Evolutionary conservation across 805 yeast species (phyloP).

Genomic region (Zygosaccharomyces gambellarensis): DNA sequence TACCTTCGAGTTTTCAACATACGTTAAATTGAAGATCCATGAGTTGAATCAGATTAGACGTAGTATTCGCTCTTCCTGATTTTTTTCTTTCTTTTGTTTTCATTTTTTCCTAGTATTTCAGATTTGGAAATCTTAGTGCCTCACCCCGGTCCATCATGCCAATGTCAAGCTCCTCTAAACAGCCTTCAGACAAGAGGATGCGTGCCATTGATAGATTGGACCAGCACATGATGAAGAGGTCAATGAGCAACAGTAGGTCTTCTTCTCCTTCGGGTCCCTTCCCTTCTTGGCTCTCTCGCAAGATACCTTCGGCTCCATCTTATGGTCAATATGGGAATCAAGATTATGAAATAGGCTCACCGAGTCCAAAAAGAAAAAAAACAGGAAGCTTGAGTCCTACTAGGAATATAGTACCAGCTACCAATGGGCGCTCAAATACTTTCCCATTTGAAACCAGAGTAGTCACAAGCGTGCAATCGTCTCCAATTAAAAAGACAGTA

Average conservation of each 20-base stretch:
- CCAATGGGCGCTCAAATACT: neutral
- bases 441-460: neutral
- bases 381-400: conserved; percentile 8
- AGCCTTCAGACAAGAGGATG: conserved; percentile 9
- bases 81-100: neutral
- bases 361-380: conserved; percentile 25
- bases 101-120: neutral
- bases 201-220: conserved; percentile 28
- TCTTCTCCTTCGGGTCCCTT: conserved; percentile 7
- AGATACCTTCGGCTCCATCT: conserved; percentile 9
- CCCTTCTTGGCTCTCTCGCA: conserved; percentile 7
- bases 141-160: conserved; percentile 1
- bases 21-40: neutral
- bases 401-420: neutral
- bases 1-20: neutral
- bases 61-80: neutral
- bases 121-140: neutral
- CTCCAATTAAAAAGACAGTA: conserved; percentile 28
- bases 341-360: conserved; percentile 12
- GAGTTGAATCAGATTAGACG: neutral
- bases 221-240: conserved; percentile 21
- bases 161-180: conserved; percentile 3
- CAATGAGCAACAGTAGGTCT: conserved; percentile 6
- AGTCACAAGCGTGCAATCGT: conserved; percentile 1
- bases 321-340: neutral